phyloP scores from a whole-genome alignment of 305 asterid species.

The Caryopteris hybrid region DNA sequence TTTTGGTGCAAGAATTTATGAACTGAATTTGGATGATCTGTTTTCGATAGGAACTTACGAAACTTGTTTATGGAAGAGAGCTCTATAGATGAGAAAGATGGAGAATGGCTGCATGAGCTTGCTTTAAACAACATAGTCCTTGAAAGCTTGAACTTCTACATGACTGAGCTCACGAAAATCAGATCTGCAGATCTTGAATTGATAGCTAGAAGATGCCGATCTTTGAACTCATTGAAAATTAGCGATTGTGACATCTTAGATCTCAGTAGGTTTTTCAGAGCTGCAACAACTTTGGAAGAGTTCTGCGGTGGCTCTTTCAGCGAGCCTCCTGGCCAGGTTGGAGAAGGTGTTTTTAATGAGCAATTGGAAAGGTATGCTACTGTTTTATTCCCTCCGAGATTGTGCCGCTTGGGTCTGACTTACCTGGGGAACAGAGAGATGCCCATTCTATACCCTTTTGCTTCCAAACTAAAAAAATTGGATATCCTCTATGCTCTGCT shows the following conservation, averaged over 20 bases:
- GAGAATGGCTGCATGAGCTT: slow-evolving; percentile 83
- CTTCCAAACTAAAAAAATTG: slow-evolving; percentile 63
- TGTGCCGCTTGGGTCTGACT: slow-evolving; percentile 70
- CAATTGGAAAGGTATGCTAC: slow-evolving; percentile 44
- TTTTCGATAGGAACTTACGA: slow-evolving; percentile 56
- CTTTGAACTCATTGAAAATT: slow-evolving; percentile 64
- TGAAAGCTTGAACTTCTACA: slow-evolving; percentile 72
- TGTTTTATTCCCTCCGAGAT: slow-evolving; percentile 48
- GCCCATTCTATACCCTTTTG: slow-evolving; percentile 75
- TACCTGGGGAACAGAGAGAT: slow-evolving; percentile 63
- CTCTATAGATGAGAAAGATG: slow-evolving; percentile 55
- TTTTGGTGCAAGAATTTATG: background rate
- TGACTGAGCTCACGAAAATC: slow-evolving; percentile 52
- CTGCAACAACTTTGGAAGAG: slow-evolving; percentile 72
- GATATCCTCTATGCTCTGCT: slow-evolving; percentile 88
- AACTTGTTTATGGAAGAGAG: slow-evolving; percentile 80
- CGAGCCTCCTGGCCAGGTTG: slow-evolving; percentile 48
- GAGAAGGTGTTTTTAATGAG: slow-evolving; percentile 49
- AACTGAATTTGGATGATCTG: background rate
- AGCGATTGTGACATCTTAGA: slow-evolving; percentile 64
- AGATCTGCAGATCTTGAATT: slow-evolving; percentile 57
- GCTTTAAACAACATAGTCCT: slow-evolving; percentile 66
- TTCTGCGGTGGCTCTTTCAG: slow-evolving; percentile 77
- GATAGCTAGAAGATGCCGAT: slow-evolving; percentile 66
- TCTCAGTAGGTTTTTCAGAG: slow-evolving; percentile 58